These are phyloP conservation scores for Macrophomina pseudophaseolina DNA, from an alignment of 2,329 filamentous ascomycete genomes.

Conservation along the genomic window DNA sequence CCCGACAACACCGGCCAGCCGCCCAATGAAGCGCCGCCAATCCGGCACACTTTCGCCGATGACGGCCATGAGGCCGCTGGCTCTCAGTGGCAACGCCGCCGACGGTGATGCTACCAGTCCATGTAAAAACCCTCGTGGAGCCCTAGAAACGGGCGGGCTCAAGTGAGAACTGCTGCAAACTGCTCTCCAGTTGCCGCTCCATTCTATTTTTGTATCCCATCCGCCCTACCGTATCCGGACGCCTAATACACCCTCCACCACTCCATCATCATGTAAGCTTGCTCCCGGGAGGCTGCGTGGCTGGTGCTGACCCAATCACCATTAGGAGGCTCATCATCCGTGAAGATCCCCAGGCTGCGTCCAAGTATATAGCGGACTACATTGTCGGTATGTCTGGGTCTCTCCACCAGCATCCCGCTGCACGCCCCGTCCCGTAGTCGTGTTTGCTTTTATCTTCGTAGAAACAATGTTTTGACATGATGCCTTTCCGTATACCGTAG, in stretches of 20 bases:
- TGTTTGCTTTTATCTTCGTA: neutral
- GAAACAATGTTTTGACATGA: neutral
- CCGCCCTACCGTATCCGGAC: neutral
- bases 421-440: neutral
- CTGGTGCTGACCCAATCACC: slow-evolving; percentile 27
- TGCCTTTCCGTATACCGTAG: slow-evolving; percentile 43
- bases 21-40: slow-evolving; percentile 14
- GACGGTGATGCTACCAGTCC: neutral
- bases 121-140: neutral
- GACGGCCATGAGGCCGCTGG: slow-evolving; percentile 9
- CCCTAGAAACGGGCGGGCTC: neutral
- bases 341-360: slow-evolving; percentile 70
- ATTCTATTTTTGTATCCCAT: neutral
- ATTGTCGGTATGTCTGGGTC: slow-evolving; percentile 64
- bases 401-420: neutral
- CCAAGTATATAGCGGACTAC: slow-evolving; percentile 79
- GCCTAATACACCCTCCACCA: neutral
- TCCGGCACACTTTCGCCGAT: slow-evolving; percentile 24
- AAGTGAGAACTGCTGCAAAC: neutral
- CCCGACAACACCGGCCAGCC: slow-evolving; percentile 15
- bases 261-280: slow-evolving; percentile 28
- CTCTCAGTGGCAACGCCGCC: slow-evolving; percentile 15
- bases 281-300: neutral
- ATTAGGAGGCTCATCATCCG: slow-evolving; percentile 82
- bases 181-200: neutral